phyloP scores from a whole-genome alignment of 2,329 filamentous ascomycete species.

The Fusarium devonianum region DNA sequence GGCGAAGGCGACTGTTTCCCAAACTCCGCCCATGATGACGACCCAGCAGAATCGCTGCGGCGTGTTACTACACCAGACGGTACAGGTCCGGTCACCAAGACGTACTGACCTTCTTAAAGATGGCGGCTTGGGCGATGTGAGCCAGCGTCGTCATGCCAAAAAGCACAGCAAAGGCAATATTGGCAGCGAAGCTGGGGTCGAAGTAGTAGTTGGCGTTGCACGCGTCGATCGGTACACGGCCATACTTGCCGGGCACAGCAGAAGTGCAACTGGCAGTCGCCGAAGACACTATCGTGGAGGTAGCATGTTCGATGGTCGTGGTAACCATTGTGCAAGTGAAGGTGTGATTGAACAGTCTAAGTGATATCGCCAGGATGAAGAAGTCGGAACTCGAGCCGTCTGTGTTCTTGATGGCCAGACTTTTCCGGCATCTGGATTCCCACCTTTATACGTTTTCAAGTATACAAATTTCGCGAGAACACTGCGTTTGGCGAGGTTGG shows the following conservation, averaged over 20 bases:
- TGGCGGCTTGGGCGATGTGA: constrained; percentile 42
- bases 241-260: constrained; percentile 45
- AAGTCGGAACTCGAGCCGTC: neutral
- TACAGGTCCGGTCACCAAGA: neutral
- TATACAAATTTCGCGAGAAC: neutral
- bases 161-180: constrained; percentile 44
- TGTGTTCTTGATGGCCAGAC: neutral
- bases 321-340: constrained; percentile 33
- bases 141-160: constrained; percentile 42
- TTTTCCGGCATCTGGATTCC: neutral
- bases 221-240: constrained; percentile 42
- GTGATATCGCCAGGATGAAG: neutral
- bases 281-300: constrained; percentile 45
- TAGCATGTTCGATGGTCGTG: constrained; percentile 22
- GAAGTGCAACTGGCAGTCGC: constrained; percentile 44
- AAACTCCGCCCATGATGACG: constrained; percentile 49
- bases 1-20: constrained; percentile 51
- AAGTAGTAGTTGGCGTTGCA: constrained; percentile 47
- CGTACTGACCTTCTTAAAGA: constrained; percentile 43
- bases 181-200: constrained; percentile 46
- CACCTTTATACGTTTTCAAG: constrained; percentile 26
- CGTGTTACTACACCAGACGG: neutral
- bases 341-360: neutral
- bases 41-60: constrained; percentile 49
- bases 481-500: constrained; percentile 1